A percentile compares a stretch with the other conserved stretches of the same genome.
Evolutionary conservation across 768 basidiomycete genomes (phyloP).

Genomic region (Podaxis carcinomalis): DNA sequence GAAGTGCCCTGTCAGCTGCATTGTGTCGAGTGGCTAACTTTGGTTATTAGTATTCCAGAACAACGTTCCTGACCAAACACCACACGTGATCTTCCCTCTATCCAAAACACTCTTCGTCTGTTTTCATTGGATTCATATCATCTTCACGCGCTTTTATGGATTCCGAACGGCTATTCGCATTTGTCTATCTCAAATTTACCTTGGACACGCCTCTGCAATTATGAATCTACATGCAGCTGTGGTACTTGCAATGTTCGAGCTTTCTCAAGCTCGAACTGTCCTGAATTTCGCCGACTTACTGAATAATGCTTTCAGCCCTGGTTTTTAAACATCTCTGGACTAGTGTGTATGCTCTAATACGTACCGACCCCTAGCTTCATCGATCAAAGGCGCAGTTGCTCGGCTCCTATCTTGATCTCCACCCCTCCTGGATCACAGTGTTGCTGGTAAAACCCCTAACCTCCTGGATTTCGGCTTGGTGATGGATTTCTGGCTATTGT

Average conservation of each 20-base stretch:
- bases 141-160: too few relatives aligned
- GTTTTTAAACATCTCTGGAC: neutral
- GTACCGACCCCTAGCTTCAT: neutral
- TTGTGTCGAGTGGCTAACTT: slow-evolving; percentile 7
- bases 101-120: neutral
- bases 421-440: neutral
- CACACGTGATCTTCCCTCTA: slow-evolving; percentile 8
- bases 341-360: neutral
- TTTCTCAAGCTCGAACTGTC: neutral
- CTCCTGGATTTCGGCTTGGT: too few relatives aligned
- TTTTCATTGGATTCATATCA: neutral
- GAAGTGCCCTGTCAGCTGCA: slow-evolving; percentile 6
- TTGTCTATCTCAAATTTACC: neutral
- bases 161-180: neutral
- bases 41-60: slow-evolving; percentile 1
- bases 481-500: too few relatives aligned
- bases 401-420: neutral
- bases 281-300: neutral
- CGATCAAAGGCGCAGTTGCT: neutral
- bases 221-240: neutral
- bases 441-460: neutral
- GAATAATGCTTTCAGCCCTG: neutral
- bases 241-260: neutral
- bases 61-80: slow-evolving; percentile 1
- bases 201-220: neutral